Percentiles rank a stretch among this genome's conserved stretches.
Conservation (phyloP, 768 basidiomycete genomes). For the Trametopsis cervina region DNA sequence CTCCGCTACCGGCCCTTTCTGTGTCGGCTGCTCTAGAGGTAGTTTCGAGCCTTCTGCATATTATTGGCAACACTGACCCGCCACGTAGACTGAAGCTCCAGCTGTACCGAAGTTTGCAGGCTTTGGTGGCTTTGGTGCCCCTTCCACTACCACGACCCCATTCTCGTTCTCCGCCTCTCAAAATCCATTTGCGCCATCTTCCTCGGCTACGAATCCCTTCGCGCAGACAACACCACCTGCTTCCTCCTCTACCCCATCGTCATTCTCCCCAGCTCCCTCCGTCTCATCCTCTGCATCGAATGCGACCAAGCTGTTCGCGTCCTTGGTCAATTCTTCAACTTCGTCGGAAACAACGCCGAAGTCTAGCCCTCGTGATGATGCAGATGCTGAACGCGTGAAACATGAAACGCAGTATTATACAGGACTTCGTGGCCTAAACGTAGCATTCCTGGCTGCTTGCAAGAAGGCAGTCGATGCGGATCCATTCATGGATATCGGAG, state of each 20-base stretch:
- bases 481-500: slow-evolving; percentile 61
- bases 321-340: slow-evolving; percentile 21
- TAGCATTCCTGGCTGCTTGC: slow-evolving; percentile 54
- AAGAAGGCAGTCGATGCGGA: slow-evolving; percentile 56
- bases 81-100: slow-evolving; percentile 8
- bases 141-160: slow-evolving; percentile 23
- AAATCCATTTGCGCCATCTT: background rate
- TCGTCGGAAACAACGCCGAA: slow-evolving; percentile 7
- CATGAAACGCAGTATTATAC: slow-evolving; percentile 51
- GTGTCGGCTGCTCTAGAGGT: slow-evolving; percentile 2
- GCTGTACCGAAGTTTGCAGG: slow-evolving; percentile 40
- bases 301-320: slow-evolving; percentile 48
- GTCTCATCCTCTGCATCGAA: slow-evolving; percentile 32
- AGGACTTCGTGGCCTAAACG: slow-evolving; percentile 69
- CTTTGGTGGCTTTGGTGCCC: slow-evolving; percentile 46
- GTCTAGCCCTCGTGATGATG: background rate
- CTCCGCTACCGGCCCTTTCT: slow-evolving; percentile 13
- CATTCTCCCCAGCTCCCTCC: slow-evolving; percentile 18
- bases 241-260: slow-evolving; percentile 14
- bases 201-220: no score
- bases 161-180: slow-evolving; percentile 32
- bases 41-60: background rate
- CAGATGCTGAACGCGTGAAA: slow-evolving; percentile 21
- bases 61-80: background rate
- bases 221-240: no score